Base-by-base conservation (phyloP, 2,329 filamentous ascomycete genomes). In the Colletotrichum sp. region DNA sequence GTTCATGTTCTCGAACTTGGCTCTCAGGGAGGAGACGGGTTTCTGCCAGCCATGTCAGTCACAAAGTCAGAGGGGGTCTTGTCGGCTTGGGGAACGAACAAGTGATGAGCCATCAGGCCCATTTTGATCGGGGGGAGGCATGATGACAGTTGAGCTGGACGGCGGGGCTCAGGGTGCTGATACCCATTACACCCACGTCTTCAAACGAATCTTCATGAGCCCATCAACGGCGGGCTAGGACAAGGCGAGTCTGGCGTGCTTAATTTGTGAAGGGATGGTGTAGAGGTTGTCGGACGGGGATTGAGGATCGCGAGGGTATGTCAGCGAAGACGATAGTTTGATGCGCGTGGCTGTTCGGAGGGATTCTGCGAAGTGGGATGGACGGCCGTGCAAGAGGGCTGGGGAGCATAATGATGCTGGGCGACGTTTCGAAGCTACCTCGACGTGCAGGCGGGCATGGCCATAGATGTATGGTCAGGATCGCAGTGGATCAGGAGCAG, bases 11-110 rank as follows among this genome's bases (percentile, higher is more conserved):
- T 97, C 95, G 83, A 96, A 97, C 80, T 94, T 93, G 78, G 94
- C 95, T 77, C 93, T 91, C 77, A 97, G 88, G 68, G 95, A 96
- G 68, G 95, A 97, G 67, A 97, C 95, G 30, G 95, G 94, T 87
- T 93, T 95, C 94, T 95, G 78, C 7, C 36, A 67, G 10, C 24
- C 34, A 24, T 63, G 77, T 84, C 77, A 85, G 83, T 76, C n/a
- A 52, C 10, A 78, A 28, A 71, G 74, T 26, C 21, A 32, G 28
- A 15, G 26, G 49, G n/a, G 21, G n/a, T 13, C 7, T 13, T 9
- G 57, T 55, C 10, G 26, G 52, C 6, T 26, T 13, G 28, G 60
- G 10, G 39, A 69, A 84, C 92, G 84, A 85, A 95, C 93, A 80
- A 96, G 92, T 78, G 95, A 96, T 75, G 94, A 93, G 86, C 90